Evolutionary conservation across 2,329 filamentous ascomycete species (phyloP).

Genomic region (Epicoccum sorghinum): DNA sequence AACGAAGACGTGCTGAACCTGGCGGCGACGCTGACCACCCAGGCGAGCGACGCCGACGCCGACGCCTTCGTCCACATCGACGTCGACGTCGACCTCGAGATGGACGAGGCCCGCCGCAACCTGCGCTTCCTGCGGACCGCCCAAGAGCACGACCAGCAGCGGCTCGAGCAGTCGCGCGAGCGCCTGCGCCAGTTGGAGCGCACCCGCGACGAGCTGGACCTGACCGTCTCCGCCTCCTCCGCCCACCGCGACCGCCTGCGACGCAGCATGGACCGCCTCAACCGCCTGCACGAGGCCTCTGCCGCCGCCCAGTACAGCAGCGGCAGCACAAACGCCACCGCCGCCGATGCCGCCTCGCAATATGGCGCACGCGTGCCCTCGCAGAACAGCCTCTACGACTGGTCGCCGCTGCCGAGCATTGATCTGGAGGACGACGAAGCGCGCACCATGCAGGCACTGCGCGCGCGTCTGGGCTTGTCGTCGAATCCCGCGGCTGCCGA

Average conservation of each 20-base stretch:
- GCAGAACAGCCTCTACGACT: slow-evolving; percentile 64
- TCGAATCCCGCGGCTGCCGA: slow-evolving; percentile 47
- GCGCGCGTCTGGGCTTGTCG: slow-evolving; percentile 19
- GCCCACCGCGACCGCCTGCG: slow-evolving; percentile 49
- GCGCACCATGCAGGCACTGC: slow-evolving; percentile 7
- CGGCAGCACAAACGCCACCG: not conserved
- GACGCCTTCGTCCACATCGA: slow-evolving; percentile 3
- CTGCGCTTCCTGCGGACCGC: slow-evolving; percentile 28
- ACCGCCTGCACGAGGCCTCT: slow-evolving; percentile 46
- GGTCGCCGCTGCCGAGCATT: slow-evolving; percentile 56
- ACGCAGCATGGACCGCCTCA: slow-evolving; percentile 49
- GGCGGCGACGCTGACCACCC: slow-evolving; percentile 55
- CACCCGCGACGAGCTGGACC: slow-evolving; percentile 42
- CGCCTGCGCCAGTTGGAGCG: slow-evolving; percentile 35
- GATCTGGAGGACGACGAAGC: slow-evolving; percentile 4
- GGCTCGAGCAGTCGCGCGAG: slow-evolving; percentile 25
- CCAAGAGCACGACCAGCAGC: slow-evolving; percentile 33
- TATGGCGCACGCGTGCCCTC: slow-evolving; percentile 62
- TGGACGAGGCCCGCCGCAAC: slow-evolving; percentile 24
- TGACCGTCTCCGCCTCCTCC: too few relatives aligned
- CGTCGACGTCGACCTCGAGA: slow-evolving; percentile 50
- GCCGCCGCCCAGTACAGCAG: slow-evolving; percentile 1
- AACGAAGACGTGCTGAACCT: slow-evolving; percentile 51
- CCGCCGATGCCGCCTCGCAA: slow-evolving; percentile 24
- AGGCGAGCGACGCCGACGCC: slow-evolving; percentile 17